These are phyloP conservation scores for Lentinula novae-zelandiae DNA, from an alignment of 1,284 basidiomycete species.

Conservation along the genomic window DNA sequence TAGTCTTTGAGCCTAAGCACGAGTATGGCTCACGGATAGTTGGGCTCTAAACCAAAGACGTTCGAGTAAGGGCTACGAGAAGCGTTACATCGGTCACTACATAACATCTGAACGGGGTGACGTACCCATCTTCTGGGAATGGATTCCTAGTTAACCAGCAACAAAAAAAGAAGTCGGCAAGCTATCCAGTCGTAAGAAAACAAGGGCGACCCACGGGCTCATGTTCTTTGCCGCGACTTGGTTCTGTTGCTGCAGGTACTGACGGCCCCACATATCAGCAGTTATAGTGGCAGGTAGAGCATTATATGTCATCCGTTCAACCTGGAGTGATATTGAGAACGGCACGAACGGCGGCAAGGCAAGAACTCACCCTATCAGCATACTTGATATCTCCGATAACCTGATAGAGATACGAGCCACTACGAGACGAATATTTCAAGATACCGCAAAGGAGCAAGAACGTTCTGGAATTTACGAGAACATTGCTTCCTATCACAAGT, in stretches of 20 bases:
- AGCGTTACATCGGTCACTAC: too few species aligned
- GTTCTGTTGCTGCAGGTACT: slow-evolving; percentile 60
- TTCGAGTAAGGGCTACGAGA: slow-evolving; percentile 46
- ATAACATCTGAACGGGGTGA: background rate
- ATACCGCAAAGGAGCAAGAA: too few species aligned
- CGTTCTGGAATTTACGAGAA: slow-evolving; percentile 31
- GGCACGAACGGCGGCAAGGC: background rate
- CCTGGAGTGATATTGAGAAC: slow-evolving; percentile 25
- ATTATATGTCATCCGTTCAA: slow-evolving; percentile 57
- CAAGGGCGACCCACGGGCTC: slow-evolving; percentile 38
- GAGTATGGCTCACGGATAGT: slow-evolving; percentile 36
- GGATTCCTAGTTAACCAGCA: slow-evolving; percentile 36
- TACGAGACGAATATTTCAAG: slow-evolving; percentile 10
- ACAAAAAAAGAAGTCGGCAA: background rate
- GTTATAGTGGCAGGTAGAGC: slow-evolving; percentile 53
- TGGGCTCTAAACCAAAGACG: slow-evolving; percentile 50
- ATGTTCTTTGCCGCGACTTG: slow-evolving; percentile 57
- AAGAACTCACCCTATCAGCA: slow-evolving; percentile 31
- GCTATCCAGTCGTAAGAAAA: background rate
- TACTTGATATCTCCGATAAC: slow-evolving; percentile 39
- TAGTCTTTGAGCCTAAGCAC: too few species aligned
- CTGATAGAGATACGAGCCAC: slow-evolving; percentile 39
- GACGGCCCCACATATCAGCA: slow-evolving; percentile 58
- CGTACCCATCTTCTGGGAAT: slow-evolving; percentile 50
- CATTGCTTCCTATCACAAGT: slow-evolving; percentile 34